phyloP scores from a whole-genome alignment of 2,329 filamentous ascomycete species.

The Nothophoma quercina region DNA sequence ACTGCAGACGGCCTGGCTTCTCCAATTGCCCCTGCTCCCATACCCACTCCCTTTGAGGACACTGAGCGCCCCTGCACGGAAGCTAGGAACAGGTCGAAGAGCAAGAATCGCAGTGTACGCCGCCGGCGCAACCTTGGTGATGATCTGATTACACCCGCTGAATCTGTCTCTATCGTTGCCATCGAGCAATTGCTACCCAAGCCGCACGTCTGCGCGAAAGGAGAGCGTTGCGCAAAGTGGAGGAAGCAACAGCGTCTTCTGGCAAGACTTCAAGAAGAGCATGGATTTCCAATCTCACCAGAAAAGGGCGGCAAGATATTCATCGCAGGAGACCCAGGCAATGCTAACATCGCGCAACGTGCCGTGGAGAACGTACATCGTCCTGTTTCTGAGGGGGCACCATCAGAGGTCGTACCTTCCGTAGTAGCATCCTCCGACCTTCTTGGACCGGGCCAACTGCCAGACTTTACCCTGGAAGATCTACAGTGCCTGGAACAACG shows the following conservation, averaged over 20 bases:
- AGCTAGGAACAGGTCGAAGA: conserved; percentile 44
- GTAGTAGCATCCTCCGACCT: conserved; percentile 91
- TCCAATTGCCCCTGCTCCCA: conserved; percentile 52
- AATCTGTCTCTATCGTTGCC: conserved; percentile 89
- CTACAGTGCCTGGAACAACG: conserved; percentile 73
- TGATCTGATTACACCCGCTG: conserved; percentile 76
- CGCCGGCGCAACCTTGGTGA: conserved; percentile 54
- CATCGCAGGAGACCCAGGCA: conserved; percentile 80
- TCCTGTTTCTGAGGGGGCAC: conserved; percentile 76
- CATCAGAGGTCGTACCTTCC: conserved; percentile 60
- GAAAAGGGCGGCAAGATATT: conserved; percentile 74
- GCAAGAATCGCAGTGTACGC: conserved; percentile 48
- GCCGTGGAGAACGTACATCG: conserved; percentile 64
- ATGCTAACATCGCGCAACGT: conserved; percentile 69
- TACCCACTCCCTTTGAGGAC: conserved; percentile 59
- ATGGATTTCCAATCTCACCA: conserved; percentile 68
- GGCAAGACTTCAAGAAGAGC: conserved; percentile 75
- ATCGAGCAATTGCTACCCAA: conserved; percentile 90
- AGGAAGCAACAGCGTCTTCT: conserved; percentile 81
- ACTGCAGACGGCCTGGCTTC: conserved; percentile 52
- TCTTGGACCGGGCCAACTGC: conserved; percentile 72
- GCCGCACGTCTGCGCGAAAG: conserved; percentile 83
- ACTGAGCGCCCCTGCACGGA: conserved; percentile 55
- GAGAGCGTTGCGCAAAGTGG: conserved; percentile 84
- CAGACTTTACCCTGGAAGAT: conserved; percentile 74